Conservation (phyloP, 1,284 basidiomycete species). For the Takashimella koratensis region DNA sequence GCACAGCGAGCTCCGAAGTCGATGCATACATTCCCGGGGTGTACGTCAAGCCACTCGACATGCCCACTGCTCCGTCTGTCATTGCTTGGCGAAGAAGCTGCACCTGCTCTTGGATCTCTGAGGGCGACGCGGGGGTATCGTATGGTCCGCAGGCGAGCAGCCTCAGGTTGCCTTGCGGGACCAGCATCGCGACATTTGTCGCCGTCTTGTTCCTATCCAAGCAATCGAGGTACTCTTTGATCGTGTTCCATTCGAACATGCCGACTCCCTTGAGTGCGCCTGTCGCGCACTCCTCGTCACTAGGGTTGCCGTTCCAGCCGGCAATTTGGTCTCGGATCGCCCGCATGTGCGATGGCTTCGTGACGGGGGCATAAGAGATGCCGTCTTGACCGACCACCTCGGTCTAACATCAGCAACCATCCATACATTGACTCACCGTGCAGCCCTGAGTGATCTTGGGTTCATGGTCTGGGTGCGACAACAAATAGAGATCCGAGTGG, state of each 20-base stretch:
- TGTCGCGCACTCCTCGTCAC: slow-evolving; percentile 27
- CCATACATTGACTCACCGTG: slow-evolving; percentile 12
- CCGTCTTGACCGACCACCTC: slow-evolving; percentile 49
- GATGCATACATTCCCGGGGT: slow-evolving; percentile 49
- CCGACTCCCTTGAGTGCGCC: slow-evolving; percentile 19
- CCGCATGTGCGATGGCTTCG: slow-evolving; percentile 15
- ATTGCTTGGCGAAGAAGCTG: slow-evolving; percentile 30
- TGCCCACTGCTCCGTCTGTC: slow-evolving; percentile 44
- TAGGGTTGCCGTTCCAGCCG: slow-evolving; percentile 48
- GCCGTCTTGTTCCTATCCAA: slow-evolving; percentile 37
- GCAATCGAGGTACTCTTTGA: slow-evolving; percentile 38
- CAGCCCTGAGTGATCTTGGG: slow-evolving; percentile 47
- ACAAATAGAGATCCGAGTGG: slow-evolving; percentile 44
- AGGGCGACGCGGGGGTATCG: slow-evolving; percentile 22
- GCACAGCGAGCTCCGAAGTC: slow-evolving; percentile 35
- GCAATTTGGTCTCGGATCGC: slow-evolving; percentile 44
- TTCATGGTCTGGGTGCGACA: slow-evolving; percentile 39
- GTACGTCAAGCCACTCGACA: slow-evolving; percentile 47
- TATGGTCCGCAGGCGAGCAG: slow-evolving; percentile 41
- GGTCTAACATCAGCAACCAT: slow-evolving; percentile 28
- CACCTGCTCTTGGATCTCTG: slow-evolving; percentile 31
- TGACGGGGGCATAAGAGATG: slow-evolving; percentile 42
- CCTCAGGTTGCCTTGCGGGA: slow-evolving; percentile 46
- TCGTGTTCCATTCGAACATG: slow-evolving; percentile 38
- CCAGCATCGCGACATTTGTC: slow-evolving; percentile 44